Evolutionary conservation across 768 basidiomycete species (phyloP).

Genomic region (Multifurca ochricompacta): DNA sequence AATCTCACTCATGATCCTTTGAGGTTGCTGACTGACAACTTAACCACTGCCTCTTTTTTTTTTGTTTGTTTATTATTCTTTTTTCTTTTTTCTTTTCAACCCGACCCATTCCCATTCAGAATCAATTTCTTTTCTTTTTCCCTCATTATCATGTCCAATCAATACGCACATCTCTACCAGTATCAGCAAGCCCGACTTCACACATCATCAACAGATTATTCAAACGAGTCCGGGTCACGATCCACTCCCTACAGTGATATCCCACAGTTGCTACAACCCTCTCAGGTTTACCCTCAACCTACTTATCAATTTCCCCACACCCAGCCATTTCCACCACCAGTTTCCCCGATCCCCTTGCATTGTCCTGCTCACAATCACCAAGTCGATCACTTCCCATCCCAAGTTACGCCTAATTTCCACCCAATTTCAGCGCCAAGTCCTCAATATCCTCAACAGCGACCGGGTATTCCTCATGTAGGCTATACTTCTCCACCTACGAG

Average conservation of each 20-base stretch:
- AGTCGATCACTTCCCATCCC: conserved; percentile 1
- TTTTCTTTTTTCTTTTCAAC: too few relatives aligned
- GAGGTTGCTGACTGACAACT: background rate
- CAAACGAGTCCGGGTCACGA: background rate
- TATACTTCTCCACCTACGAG: conserved; percentile 15
- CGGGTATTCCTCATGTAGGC: conserved; percentile 5
- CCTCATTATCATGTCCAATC: conserved; percentile 16
- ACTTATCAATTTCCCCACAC: background rate
- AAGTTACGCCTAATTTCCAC: background rate
- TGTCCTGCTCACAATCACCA: background rate
- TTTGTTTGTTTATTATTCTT: too few relatives aligned
- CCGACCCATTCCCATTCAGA: too few relatives aligned
- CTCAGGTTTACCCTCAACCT: background rate
- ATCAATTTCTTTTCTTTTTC: too few relatives aligned
- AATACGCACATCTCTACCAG: conserved; percentile 16
- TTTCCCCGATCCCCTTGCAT: conserved; percentile 9
- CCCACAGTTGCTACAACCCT: background rate
- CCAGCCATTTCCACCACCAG: background rate
- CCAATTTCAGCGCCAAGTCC: conserved; percentile 20
- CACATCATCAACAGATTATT: background rate
- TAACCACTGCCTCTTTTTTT: background rate
- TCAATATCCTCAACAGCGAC: conserved; percentile 18
- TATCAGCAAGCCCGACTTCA: background rate
- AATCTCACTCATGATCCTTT: background rate
- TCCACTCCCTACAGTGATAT: background rate